Evolutionary conservation across 2,329 filamentous ascomycete species (phyloP).

Genomic region (Fusarium caatingaense): DNA sequence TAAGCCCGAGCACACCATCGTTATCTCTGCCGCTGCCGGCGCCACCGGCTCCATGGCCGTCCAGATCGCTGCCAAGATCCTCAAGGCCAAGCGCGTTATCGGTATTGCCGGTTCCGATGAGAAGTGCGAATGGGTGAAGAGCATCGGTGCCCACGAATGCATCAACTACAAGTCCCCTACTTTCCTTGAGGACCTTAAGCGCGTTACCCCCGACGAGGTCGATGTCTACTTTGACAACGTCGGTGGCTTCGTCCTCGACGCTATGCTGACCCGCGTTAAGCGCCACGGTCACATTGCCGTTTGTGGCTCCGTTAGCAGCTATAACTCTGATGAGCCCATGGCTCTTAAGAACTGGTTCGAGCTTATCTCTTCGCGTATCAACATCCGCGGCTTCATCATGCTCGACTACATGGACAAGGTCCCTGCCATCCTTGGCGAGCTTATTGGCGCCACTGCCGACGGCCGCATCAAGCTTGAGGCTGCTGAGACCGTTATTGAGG

Average conservation of each 20-base stretch:
- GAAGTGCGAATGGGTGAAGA: conserved; percentile 46
- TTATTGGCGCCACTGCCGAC: conserved; percentile 46
- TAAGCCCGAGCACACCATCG: conserved; percentile 46
- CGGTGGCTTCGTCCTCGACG: conserved; percentile 44
- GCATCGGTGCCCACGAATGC: conserved; percentile 46
- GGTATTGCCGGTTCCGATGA: conserved; percentile 47
- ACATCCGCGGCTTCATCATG: conserved; percentile 46
- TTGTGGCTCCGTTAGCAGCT: conserved; percentile 44
- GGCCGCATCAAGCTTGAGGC: conserved; percentile 44
- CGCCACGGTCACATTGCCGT: conserved; percentile 43
- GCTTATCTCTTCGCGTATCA: conserved; percentile 44
- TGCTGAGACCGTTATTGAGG: conserved; percentile 44
- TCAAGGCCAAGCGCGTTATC: conserved; percentile 46
- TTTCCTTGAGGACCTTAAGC: conserved; percentile 45
- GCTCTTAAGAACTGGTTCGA: conserved; percentile 47
- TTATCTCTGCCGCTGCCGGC: conserved; percentile 47
- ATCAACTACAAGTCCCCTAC: conserved; percentile 49
- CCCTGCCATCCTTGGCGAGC: conserved; percentile 42
- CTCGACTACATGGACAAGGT: conserved; percentile 48
- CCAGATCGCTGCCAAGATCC: conserved; percentile 46
- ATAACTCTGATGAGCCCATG: conserved; percentile 47
- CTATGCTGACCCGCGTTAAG: conserved; percentile 47
- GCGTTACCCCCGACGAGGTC: conserved; percentile 44
- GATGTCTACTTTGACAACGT: conserved; percentile 49
- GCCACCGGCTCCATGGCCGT: conserved; percentile 48